Base-by-base conservation (phyloP, 805 yeast genomes). In the Metschnikowia colocasiae region DNA sequence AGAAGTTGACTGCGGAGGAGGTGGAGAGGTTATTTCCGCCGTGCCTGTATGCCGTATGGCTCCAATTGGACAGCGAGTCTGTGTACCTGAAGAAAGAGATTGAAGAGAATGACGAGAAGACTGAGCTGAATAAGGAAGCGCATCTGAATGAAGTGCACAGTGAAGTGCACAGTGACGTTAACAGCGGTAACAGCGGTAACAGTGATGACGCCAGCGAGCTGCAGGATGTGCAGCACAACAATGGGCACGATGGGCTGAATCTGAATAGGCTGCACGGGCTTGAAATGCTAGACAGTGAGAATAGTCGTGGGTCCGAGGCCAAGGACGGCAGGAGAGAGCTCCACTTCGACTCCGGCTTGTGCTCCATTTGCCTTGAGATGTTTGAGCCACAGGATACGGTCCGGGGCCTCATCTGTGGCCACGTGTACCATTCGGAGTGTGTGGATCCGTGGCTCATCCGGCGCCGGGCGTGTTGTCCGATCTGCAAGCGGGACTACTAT, bases 401-500 rank as follows among this genome's bases (percentile, higher is more conserved):
- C 1, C 77, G 95, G 42, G 88, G 88, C 0, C 71, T 88, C 37
- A 70, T 85, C 9, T 87, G 96, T 67, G 89, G 90, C 3, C 96
- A 87, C 64, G 89, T 84, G 2, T 87, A 82, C 74, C 96, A 87
- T 59, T 73, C 82, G 19, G 83, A 76, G 15, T 87, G 96, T 64
- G 75, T 88, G 45, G 89, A 84, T 53, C 91, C 91, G 1, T 87
- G 95, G 95, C 68, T 87, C 40, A 82, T 80, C 2, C 78, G 79
- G 52, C 71, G 92, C 54, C 75, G 85, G 40, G 91, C 90, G 0
- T 83, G 87, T 56, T 87, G 96, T 61, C 95, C 96, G 7, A 80
- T 83, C 72, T 87, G 96, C 65, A 85, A 87, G 58, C 68, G 83
- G 27, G 89, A 82, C 60, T 83, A 82, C 60, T 68, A 69, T 59